Evolutionary conservation across 108 stramenopile genomes (phyloP).

Genomic region (Fistulifera pelliculosa): DNA sequence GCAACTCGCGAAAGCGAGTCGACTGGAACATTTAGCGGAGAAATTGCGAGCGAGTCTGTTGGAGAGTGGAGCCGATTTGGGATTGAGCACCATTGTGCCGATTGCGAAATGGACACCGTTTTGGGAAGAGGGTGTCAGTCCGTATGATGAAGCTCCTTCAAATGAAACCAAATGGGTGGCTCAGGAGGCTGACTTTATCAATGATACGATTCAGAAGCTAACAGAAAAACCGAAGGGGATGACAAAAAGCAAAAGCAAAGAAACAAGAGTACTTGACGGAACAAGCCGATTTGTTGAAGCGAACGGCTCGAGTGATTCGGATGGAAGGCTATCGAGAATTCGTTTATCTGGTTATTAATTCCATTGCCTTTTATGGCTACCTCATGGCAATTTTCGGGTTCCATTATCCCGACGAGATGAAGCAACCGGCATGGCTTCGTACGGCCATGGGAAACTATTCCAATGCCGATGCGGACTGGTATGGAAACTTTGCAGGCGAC

Average conservation of each 20-base stretch:
- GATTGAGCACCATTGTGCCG: constrained; percentile 11
- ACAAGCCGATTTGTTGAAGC: constrained; percentile 12
- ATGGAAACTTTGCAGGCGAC: constrained; percentile 79
- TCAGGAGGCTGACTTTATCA: constrained; percentile 23
- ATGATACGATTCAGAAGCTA: constrained; percentile 4
- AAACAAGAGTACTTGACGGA: constrained; percentile 9
- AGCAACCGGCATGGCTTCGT: constrained; percentile 39
- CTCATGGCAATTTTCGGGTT: constrained; percentile 52
- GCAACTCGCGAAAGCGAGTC: constrained; percentile 24
- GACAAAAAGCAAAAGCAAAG: constrained; percentile 15
- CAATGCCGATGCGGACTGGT: constrained; percentile 73
- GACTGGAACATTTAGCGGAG: constrained; percentile 36
- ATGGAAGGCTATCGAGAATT: constrained; percentile 71
- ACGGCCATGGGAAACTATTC: constrained; percentile 37
- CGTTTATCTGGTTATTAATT: constrained; percentile 72
- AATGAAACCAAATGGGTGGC: constrained; percentile 24
- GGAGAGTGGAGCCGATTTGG: constrained; percentile 1
- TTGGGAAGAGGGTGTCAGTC: constrained; percentile 31
- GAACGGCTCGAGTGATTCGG: constrained; percentile 7
- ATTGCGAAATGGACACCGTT: constrained; percentile 50
- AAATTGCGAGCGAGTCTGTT: neutral
- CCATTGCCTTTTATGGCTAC: constrained; percentile 78
- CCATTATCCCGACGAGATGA: constrained; percentile 42
- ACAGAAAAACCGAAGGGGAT: constrained; percentile 28
- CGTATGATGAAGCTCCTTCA: constrained; percentile 8